Conservation (phyloP, 1,284 basidiomycete species). For the Pyrrhoderma lamaoense region DNA sequence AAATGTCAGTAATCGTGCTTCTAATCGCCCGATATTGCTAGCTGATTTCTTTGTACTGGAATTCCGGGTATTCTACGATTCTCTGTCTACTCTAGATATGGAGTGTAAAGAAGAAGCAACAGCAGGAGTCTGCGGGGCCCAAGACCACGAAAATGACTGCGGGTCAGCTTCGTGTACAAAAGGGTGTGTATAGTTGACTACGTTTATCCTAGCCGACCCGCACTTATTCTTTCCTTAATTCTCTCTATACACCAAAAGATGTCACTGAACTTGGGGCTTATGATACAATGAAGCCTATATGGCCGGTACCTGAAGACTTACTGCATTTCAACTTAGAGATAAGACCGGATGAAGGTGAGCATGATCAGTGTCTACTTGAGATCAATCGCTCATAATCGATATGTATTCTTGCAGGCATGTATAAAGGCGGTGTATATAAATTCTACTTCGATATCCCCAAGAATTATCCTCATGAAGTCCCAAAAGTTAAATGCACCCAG, state of each 20-base stretch:
- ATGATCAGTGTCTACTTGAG: no score
- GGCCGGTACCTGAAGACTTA: slow-evolving; percentile 58
- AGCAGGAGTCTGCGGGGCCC: slow-evolving; percentile 78
- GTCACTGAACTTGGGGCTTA: slow-evolving; percentile 96
- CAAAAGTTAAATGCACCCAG: slow-evolving; percentile 96
- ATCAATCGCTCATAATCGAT: no score
- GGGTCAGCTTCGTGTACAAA: slow-evolving; percentile 97
- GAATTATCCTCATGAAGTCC: slow-evolving; percentile 98
- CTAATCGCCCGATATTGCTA: not conserved
- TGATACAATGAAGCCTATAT: slow-evolving; percentile 91
- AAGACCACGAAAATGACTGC: slow-evolving; percentile 96
- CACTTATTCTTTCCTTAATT: not conserved
- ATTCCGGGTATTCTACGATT: slow-evolving; percentile 4
- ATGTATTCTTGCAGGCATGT: slow-evolving; percentile 72
- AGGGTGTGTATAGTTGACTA: slow-evolving; percentile 54
- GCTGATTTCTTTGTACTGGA: slow-evolving; percentile 10
- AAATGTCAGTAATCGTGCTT: slow-evolving; percentile 31
- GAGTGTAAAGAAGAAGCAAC: slow-evolving; percentile 88
- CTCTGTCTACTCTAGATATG: slow-evolving; percentile 64
- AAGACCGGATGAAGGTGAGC: slow-evolving; percentile 88
- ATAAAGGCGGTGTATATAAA: slow-evolving; percentile 88
- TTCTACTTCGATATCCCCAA: slow-evolving; percentile 96
- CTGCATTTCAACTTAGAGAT: slow-evolving; percentile 96
- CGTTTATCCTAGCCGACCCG: not conserved
- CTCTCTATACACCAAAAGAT: slow-evolving; percentile 51